Evolutionary conservation across 495 filamentous ascomycete species (phyloP).

Genomic region (Chaetomidium leptoderma): DNA sequence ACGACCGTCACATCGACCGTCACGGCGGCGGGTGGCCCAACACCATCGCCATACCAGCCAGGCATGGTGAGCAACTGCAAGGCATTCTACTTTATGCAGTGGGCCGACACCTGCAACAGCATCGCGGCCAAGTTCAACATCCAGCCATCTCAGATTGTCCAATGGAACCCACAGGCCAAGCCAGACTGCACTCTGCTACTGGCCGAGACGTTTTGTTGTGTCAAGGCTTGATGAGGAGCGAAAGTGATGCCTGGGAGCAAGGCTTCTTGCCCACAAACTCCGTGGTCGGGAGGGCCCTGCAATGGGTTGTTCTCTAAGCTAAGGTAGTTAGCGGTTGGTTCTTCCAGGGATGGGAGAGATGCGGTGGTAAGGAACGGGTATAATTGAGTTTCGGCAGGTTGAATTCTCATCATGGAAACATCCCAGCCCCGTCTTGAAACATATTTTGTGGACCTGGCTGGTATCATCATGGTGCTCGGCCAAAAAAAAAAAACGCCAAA

Average conservation of each 20-base stretch:
- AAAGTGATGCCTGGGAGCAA: no score
- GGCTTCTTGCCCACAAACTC: no score
- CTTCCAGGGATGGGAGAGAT: not conserved
- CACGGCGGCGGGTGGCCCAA: constrained; percentile 12
- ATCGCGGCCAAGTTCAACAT: constrained; percentile 16
- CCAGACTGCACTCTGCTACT: constrained; percentile 13
- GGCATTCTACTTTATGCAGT: constrained; percentile 37
- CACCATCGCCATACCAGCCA: constrained; percentile 35
- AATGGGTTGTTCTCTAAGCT: not conserved
- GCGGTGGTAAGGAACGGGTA: not conserved
- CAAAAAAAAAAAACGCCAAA: not conserved
- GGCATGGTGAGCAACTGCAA: constrained; percentile 44
- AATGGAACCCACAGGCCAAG: constrained; percentile 19
- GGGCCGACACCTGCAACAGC: constrained; percentile 17
- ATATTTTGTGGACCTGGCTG: constrained; percentile 14
- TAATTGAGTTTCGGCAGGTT: constrained; percentile 16
- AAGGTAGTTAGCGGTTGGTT: not conserved
- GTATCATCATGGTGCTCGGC: constrained; percentile 8
- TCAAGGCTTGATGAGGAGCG: not conserved
- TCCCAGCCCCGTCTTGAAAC: constrained; percentile 19
- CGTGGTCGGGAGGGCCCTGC: no score
- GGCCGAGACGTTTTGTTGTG: constrained; percentile 1
- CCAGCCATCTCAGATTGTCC: constrained; percentile 10
- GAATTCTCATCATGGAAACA: constrained; percentile 14
- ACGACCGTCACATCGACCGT: not conserved